Percentiles rank a stretch among this genome's conserved stretches.
Evolutionary conservation across 208 protist species (phyloP).

Genomic region (Crithidia brevicula): DNA sequence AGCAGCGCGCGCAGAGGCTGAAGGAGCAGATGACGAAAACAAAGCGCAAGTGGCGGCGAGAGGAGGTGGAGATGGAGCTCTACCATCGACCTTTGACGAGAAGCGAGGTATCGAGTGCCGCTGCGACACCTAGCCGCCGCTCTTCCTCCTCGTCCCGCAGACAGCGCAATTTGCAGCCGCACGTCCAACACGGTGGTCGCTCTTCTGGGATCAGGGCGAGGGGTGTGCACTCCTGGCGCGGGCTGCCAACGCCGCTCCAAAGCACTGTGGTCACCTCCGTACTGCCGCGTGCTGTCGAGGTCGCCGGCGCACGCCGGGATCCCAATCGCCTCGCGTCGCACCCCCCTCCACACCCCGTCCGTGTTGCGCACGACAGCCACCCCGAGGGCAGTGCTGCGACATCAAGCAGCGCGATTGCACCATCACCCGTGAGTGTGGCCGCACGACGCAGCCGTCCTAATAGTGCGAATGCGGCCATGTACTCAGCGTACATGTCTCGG

Average conservation of each 20-base stretch:
- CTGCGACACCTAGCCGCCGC: background rate
- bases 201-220: background rate
- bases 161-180: background rate
- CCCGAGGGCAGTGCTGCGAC: no score
- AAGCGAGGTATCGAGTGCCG: background rate
- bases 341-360: background rate
- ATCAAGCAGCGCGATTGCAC: background rate
- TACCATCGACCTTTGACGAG: slow-evolving; percentile 17
- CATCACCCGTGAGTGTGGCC: background rate
- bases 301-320: slow-evolving; percentile 21
- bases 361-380: background rate
- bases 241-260: slow-evolving; percentile 21
- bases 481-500: slow-evolving; percentile 6
- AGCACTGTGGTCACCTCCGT: slow-evolving; percentile 70
- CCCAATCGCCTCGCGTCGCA: background rate
- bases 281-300: slow-evolving; percentile 53
- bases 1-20: slow-evolving; percentile 39
- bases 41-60: slow-evolving; percentile 29
- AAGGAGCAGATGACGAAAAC: slow-evolving; percentile 40
- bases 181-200: background rate
- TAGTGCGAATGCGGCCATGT: slow-evolving; percentile 14
- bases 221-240: slow-evolving; percentile 1
- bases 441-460: background rate
- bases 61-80: slow-evolving; percentile 32
- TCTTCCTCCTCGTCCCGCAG: background rate